Base-by-base conservation (phyloP, 768 basidiomycete genomes). In the Hericium alpestre region DNA sequence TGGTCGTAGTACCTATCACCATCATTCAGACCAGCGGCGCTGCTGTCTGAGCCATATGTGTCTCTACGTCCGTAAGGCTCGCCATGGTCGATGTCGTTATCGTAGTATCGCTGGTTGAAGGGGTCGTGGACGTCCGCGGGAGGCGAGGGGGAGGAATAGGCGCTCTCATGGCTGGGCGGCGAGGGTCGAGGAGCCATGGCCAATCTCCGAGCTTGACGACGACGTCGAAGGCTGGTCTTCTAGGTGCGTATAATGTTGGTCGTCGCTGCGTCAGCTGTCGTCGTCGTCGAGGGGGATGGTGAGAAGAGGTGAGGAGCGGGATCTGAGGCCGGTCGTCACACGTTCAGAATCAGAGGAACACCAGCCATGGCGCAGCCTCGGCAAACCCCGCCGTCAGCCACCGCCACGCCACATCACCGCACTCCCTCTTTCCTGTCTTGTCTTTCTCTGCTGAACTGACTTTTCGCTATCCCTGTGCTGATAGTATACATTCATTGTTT, bases 31-130 rank as follows among this genome's bases (percentile, higher is more conserved):
- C 74, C 79, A 22, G 78, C 75, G 65, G 80, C 81, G 70, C 86
- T 87, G 68, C 77, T 76, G 69, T 87, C 87, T 0, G 88, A 89
- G 57, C 74, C 76, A 65, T 77, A 83, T 25, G 84, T 86, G 66
- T 87, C 85, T 63, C 84, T 78, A 58, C 79, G 79, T 25, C 49
- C 49, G 41, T 77, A 76, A 61, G 74, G 76, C 63, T 87, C 86
- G 61, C 78, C 73, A 61, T 83, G 74, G 68, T 87, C 87, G 38
- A 83, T 84, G 64, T 89, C 86, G 66, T 82, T 82, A 76, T 90
- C 88, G 72, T 82, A 87, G 73, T 71, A 76, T 59, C 74, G 74
- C 60, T 66, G 66, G 38, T 65, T 75, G 71, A 87, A 89, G 58
- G 86, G 86, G 71, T 89, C 86, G 63, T 75, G 73, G 27, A 79